phyloP scores from a whole-genome alignment of 1,284 basidiomycete species.

The Fomitopsis palustris region DNA sequence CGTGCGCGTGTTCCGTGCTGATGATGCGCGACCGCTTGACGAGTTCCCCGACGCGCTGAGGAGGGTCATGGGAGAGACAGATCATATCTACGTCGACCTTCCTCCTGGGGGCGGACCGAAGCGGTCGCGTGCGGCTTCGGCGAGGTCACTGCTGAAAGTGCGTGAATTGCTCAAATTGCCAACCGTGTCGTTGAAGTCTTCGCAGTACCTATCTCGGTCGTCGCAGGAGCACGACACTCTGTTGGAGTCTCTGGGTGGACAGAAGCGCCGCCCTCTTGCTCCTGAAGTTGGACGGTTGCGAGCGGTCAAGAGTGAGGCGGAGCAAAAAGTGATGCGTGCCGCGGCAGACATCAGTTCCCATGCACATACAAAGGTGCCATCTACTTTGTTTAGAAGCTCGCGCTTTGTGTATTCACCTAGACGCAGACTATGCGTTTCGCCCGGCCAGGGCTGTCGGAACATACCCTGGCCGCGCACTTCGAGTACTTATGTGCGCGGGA shows the following conservation, averaged over 20 bases:
- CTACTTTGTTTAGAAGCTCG: constrained; percentile 3
- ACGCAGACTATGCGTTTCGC: constrained; percentile 81
- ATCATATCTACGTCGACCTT: constrained; percentile 40
- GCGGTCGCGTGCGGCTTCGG: not conserved
- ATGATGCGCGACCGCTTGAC: constrained; percentile 62
- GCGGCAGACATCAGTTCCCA: constrained; percentile 77
- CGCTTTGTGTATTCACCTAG: not conserved
- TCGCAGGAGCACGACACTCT: constrained; percentile 48
- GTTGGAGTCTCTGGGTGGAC: constrained; percentile 46
- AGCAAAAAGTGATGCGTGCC: constrained; percentile 66
- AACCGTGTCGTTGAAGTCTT: constrained; percentile 20
- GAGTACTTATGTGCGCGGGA: constrained; percentile 78
- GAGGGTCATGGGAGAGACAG: constrained; percentile 34
- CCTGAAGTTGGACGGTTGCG: constrained; percentile 62
- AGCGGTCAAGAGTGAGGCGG: constrained; percentile 66
- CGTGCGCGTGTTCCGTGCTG: constrained; percentile 66
- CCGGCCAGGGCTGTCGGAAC: constrained; percentile 67
- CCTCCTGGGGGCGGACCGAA: constrained; percentile 14
- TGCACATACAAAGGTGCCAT: constrained; percentile 70
- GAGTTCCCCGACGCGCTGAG: constrained; percentile 51
- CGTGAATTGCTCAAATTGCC: not conserved
- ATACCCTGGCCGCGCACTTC: constrained; percentile 80
- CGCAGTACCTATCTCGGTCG: constrained; percentile 43
- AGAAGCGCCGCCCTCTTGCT: constrained; percentile 49
- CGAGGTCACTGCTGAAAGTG: constrained; percentile 37